Evolutionary conservation across 1,139 yeast species (phyloP).

Genomic region (Suhomyces maxii): DNA sequence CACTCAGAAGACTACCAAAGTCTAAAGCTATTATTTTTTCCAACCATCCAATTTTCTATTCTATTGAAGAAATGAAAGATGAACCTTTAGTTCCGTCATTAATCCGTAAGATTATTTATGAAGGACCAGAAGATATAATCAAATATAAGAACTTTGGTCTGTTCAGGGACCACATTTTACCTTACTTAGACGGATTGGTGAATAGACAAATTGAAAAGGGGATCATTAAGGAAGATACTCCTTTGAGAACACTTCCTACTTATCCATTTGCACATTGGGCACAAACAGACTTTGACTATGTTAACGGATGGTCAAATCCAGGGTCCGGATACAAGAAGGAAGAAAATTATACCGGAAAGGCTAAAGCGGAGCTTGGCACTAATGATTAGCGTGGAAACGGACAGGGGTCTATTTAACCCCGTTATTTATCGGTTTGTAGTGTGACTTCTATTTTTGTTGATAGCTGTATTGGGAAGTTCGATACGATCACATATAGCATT

Average conservation of each 20-base stretch:
- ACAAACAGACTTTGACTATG: constrained; percentile 39
- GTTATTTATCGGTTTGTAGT: too few relatives aligned
- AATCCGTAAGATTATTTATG: constrained; percentile 58
- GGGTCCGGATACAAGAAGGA: constrained; percentile 25
- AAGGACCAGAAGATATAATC: constrained; percentile 65
- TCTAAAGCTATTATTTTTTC: constrained; percentile 53
- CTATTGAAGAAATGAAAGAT: constrained; percentile 74
- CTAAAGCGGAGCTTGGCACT: constrained; percentile 21
- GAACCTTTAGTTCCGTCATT: constrained; percentile 74
- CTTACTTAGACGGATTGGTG: constrained; percentile 57
- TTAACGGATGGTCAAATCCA: constrained; percentile 49
- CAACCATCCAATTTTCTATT: constrained; percentile 69
- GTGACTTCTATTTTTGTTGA: too few relatives aligned
- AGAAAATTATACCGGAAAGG: constrained; percentile 22
- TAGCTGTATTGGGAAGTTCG: too few relatives aligned
- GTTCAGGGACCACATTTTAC: constrained; percentile 58
- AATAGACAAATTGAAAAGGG: constrained; percentile 59
- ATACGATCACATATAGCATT: too few relatives aligned
- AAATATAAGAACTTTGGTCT: constrained; percentile 61
- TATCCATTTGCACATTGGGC: constrained; percentile 63
- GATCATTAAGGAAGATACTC: constrained; percentile 54
- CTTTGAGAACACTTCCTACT: constrained; percentile 57
- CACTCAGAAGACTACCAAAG: constrained; percentile 50
- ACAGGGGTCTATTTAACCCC: too few relatives aligned
- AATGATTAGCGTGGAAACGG: constrained; percentile 14